Conservation (phyloP, 2,329 filamentous ascomycete genomes). For the Clarireedia sp. region DNA sequence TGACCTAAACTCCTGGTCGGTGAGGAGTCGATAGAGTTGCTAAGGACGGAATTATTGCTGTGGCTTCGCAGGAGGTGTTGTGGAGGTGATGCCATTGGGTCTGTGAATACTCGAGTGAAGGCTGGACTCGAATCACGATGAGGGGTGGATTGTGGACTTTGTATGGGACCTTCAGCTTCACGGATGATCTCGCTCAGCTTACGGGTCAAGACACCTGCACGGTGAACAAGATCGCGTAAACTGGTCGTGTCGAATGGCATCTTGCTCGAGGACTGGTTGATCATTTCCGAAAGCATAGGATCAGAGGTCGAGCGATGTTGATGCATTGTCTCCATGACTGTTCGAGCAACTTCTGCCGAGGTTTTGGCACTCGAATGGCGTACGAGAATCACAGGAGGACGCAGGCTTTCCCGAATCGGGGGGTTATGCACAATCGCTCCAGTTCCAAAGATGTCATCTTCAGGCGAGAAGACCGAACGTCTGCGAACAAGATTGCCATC, state of each 20-base stretch:
- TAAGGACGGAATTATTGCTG: constrained; percentile 45
- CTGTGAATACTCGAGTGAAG: constrained; percentile 58
- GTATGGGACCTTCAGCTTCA: constrained; percentile 47
- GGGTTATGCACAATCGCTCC: constrained; percentile 16
- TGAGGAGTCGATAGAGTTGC: constrained; percentile 45
- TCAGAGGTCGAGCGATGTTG: constrained; percentile 40
- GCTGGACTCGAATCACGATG: constrained; percentile 54
- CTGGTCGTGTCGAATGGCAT: constrained; percentile 63
- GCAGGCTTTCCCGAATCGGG: constrained; percentile 31
- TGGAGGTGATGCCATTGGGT: constrained; percentile 47
- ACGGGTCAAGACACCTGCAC: constrained; percentile 52
- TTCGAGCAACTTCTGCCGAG: constrained; percentile 45
- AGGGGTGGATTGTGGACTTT: constrained; percentile 44
- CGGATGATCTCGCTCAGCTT: constrained; percentile 52
- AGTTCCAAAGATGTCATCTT: constrained; percentile 56
- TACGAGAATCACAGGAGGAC: constrained; percentile 17
- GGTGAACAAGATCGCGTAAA: constrained; percentile 57
- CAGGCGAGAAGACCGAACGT: constrained; percentile 55
- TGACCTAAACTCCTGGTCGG: constrained; percentile 42
- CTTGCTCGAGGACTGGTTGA: constrained; percentile 34
- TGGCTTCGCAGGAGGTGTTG: constrained; percentile 44
- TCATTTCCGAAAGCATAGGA: constrained; percentile 26
- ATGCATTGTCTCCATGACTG: constrained; percentile 58
- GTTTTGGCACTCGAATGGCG: constrained; percentile 25
- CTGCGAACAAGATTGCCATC: constrained; percentile 46